Evolutionary conservation across 2,329 filamentous ascomycete genomes (phyloP), one percentile per base, ranked within the genome.

Genomic region (Capronia americana): DNA sequence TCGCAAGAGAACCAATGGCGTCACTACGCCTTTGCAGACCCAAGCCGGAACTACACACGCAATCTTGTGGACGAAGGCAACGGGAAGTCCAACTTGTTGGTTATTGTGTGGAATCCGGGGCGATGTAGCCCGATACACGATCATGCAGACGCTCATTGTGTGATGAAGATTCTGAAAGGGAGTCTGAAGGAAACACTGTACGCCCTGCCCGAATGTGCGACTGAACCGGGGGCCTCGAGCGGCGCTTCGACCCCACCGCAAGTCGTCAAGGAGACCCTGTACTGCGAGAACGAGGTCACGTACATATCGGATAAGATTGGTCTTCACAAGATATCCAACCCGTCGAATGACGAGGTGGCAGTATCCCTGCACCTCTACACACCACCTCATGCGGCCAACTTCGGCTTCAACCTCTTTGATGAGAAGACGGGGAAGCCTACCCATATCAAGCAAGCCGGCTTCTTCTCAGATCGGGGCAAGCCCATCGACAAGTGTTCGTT

Each of bases 31-130:
- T 85, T 94, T 72, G 85, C 85, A n/a, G 90, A 96, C 74, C 72
- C 80, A 20, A 88, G 83, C 69, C 84, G 88, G 73, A 85, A 86
- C 1, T 97, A 97, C 77, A 97, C 93, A 12, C 83, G 93, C 63
- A 97, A 97, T 75, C 85, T 97, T 3, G 92, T 97, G 53, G 92
- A 96, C 74, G 90, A 93, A 75, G 92, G 93, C 2, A 97, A 97
- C 73, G 92, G 88, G 66, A 92, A 91, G 78, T 89, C 88, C 74
- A 92, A 92, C 73, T 77, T 92, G 76, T 88, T 91, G 79, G 75
- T 86, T 79, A 61, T 62, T 57, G 63, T 63, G 26, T 97, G 93
- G 93, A 90, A 88, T 17, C 93, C 93, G 0, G 90, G 91, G 59
- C 92, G 92, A 79, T 87, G 87, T 44, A 94, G 90, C 73, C 89